Conservation (phyloP, 371 early-diverging fungal genomes). For the Mucor piriformis region DNA sequence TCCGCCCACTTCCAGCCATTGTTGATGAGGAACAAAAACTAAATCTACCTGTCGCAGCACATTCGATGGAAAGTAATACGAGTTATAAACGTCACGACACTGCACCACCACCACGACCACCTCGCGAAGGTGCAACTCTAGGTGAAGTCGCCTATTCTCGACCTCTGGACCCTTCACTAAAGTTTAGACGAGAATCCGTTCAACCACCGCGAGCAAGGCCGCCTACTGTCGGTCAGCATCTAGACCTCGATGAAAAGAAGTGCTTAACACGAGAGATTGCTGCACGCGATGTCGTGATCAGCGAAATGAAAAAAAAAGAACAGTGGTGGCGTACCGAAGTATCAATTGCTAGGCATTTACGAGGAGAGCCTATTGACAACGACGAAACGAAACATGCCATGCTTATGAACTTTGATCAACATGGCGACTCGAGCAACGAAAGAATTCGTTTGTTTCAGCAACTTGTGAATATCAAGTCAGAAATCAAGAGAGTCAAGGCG, state of each 20-base stretch:
- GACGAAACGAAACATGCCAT: not conserved
- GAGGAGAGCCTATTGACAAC: not conserved
- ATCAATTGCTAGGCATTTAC: conserved; percentile 24
- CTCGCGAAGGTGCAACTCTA: conserved; percentile 15
- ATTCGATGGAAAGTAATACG: conserved; percentile 5
- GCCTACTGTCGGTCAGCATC: not conserved
- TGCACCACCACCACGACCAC: conserved; percentile 12
- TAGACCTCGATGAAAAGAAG: conserved; percentile 16
- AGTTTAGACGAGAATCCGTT: not conserved
- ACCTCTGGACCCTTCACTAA: not conserved
- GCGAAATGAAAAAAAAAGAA: conserved; percentile 40
- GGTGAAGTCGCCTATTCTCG: not conserved
- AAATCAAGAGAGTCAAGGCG: conserved; percentile 39
- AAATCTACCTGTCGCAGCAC: not conserved
- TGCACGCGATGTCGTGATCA: conserved; percentile 27
- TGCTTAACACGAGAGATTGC: conserved; percentile 23
- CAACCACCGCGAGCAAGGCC: not conserved
- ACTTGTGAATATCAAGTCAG: conserved; percentile 41
- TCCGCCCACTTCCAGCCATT: too few species aligned
- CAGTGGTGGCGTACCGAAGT: conserved; percentile 51
- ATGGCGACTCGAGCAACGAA: conserved; percentile 1
- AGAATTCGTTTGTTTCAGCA: conserved; percentile 43
- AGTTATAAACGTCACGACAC: not conserved
- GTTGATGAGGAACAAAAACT: conserved; percentile 1
- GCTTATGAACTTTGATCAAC: conserved; percentile 7